phyloP scores from a whole-genome alignment of 2,329 filamentous ascomycete species.

The Fusarium azukiicola region DNA sequence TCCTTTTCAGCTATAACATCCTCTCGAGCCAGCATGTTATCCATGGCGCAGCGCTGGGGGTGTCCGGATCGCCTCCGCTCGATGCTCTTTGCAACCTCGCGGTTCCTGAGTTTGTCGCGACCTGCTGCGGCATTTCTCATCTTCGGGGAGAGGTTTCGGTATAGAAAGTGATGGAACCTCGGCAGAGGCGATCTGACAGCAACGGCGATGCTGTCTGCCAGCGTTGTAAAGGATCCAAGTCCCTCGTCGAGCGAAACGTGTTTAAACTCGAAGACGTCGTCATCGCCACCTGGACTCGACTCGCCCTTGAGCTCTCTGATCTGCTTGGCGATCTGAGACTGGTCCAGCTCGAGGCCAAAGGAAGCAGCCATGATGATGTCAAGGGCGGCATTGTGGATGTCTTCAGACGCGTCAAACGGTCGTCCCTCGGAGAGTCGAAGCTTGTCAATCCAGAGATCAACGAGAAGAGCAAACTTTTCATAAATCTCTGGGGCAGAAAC shows the following conservation, averaged over 20 bases:
- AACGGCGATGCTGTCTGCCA: conserved; percentile 35
- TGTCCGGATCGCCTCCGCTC: conserved; percentile 19
- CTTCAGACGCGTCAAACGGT: conserved; percentile 56
- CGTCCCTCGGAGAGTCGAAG: conserved; percentile 45
- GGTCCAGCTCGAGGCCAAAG: conserved; percentile 50
- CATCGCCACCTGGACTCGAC: not conserved
- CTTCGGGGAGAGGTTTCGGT: conserved; percentile 26
- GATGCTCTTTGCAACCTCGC: conserved; percentile 42
- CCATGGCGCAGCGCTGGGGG: conserved; percentile 48
- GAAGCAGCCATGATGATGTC: conserved; percentile 58
- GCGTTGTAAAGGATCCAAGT: conserved; percentile 25
- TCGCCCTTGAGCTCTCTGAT: conserved; percentile 29
- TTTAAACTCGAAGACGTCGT: conserved; percentile 41
- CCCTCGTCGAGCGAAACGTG: conserved; percentile 29
- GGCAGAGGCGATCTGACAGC: conserved; percentile 33
- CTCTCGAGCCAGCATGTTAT: conserved; percentile 59
- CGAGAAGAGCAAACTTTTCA: conserved; percentile 52
- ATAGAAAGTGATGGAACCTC: conserved; percentile 32
- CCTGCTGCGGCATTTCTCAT: conserved; percentile 35
- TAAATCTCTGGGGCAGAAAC: conserved; percentile 58
- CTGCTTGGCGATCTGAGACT: conserved; percentile 25
- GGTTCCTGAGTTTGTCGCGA: conserved; percentile 28
- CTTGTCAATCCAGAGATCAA: conserved; percentile 60
- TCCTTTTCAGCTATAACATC: conserved; percentile 55
- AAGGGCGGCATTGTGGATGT: conserved; percentile 56